Base-by-base conservation (phyloP, 2,329 filamentous ascomycete species). In the Didymella pomorum region DNA sequence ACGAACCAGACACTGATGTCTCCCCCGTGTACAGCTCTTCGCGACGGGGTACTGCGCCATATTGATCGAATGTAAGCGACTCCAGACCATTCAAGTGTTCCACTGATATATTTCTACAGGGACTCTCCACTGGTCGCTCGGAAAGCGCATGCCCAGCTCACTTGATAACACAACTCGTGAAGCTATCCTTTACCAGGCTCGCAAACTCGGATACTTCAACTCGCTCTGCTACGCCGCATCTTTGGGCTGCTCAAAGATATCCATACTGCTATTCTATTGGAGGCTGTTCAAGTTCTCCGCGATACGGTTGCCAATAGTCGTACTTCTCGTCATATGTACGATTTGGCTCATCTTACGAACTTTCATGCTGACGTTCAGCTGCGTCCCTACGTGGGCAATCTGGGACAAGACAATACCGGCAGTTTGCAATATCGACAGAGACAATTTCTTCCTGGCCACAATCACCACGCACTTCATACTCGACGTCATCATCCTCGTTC, bases 251-350 rank as follows among this genome's bases (percentile, higher is more conserved):
- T 59, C 56, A 14, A 59, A 59, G 20, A 26, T 51, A 14, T 54
- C 56, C 8, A 59, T 59, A 31, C 42, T 59, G n/a, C 42, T 52
- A 4, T 51, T 55, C 14, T 59, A 59, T 18, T 59, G 56, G 56
- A 26, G 45, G 42, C n/a, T 59, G 5, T 59, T 59, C 45, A 54
- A 55, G n/a, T 42, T 46, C 26, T 57, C 54, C 12, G 23, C 37
- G 23, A 52, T 57, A 21, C 47, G 47, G 14, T 47, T 57, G 18
- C 47, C 54, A 20, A 57, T 57, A 11, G 4, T 57, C 23, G n/a
- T 46, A 6, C 25, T 44, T 6, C 16, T 44, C 11, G 23, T 28
- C 12, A 44, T 44, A 18, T 26, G 11, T n/a, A 20, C 31, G 3
- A 28, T 33, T 14, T 57, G 54, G 54, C 35, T 49, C 47, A 57